These are phyloP conservation scores for Fermentozyma sake DNA, from an alignment of 1,139 yeast genomes.

Conservation along the genomic window DNA sequence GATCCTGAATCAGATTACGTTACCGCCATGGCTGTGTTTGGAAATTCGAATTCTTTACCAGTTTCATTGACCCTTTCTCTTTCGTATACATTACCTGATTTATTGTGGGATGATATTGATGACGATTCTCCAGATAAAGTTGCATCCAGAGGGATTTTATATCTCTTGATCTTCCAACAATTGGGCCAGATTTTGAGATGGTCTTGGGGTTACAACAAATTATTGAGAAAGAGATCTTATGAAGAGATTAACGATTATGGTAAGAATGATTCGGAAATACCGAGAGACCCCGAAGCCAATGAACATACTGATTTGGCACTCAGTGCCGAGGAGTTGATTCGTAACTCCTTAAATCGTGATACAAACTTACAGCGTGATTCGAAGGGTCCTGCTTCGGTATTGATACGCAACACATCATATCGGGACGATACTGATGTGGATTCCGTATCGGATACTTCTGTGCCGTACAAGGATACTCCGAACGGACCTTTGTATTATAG, in stretches of 20 bases:
- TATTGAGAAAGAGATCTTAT: conserved; percentile 50
- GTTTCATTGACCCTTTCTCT: conserved; percentile 71
- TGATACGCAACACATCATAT: no score
- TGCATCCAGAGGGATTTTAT: conserved; percentile 76
- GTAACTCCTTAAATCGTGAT: no score
- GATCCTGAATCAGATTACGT: conserved; percentile 72
- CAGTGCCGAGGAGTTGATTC: no score
- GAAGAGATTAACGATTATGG: conserved; percentile 37
- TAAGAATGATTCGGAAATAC: no score
- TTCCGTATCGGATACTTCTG: no score
- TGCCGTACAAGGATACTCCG: no score
- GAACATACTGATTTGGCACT: no score
- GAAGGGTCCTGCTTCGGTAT: no score
- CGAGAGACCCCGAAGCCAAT: not conserved
- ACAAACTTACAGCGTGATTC: no score
- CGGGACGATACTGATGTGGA: no score
- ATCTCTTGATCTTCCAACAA: conserved; percentile 76
- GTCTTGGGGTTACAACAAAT: conserved; percentile 88
- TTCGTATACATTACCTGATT: conserved; percentile 68
- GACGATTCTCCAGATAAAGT: conserved; percentile 66
- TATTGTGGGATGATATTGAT: conserved; percentile 69
- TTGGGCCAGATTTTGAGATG: conserved; percentile 79
- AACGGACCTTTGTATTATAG: no score
- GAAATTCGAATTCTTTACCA: conserved; percentile 75
- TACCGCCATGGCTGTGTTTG: conserved; percentile 86